Evolutionary conservation across 768 basidiomycete species (phyloP), one percentile per base, ranked within the genome.

Genomic region (Suillus tomentosus): DNA sequence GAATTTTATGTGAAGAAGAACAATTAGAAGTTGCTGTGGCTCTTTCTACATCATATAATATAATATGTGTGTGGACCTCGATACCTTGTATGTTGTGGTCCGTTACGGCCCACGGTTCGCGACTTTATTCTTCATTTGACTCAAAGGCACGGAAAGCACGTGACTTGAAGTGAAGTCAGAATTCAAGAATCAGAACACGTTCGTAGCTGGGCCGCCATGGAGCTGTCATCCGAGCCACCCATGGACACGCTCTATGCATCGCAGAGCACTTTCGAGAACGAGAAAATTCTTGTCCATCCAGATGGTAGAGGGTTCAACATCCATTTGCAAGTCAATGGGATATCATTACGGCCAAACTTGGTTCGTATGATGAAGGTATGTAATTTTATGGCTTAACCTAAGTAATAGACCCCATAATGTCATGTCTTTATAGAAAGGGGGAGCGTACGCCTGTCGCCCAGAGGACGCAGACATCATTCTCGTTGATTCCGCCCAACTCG

Each of bases 261-360:
- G 70, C 7, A 62, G 55, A 40, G 17, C 9, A 43, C 39, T 19
- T 58, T 40, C 11, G 69, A 71, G 45, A 63, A 42, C n/a, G 64
- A 63, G 54, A 70, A 58, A 15, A 68, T 83, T 43, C 83, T 85
- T 68, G 70, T 74, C 5, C 76, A 81, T 63, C 63, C 71, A 0
- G 76, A 80, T 64, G 82, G 81, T 0, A 72, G 69, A 19, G 78
- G 82, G 3, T 70, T 88, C 61, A 80, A 74, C 8, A 71, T 90
- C 17, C 89, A 86, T 67, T 78, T 87, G 0, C 87, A 89, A 68
- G 83, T 86, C 14, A 81, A 82, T 11, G 83, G 82, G 24, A 80
- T 87, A 22, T 66, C 70, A 51, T 74, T 75, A 42, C 82, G 86
- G 24, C 84, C 85, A 1, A 84, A 78, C 62, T 75, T 89, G 10